A percentile compares a stretch with the other conserved stretches of the same genome.
These are phyloP conservation scores for Macaranga tanarius DNA, from an alignment of 441 rosid species.

Conservation along the genomic window DNA sequence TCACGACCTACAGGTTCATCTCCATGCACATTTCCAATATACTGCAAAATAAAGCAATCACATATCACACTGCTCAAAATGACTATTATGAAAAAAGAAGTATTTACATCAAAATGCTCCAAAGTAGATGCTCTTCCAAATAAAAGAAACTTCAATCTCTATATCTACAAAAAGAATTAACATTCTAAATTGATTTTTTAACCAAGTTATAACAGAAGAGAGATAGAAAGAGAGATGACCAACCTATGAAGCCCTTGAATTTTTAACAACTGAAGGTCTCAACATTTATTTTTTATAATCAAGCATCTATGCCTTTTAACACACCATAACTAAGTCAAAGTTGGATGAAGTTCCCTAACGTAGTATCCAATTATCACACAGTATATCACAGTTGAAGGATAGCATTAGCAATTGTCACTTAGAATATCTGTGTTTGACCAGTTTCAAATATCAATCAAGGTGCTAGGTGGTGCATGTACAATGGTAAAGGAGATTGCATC, in stretches of 20 bases:
- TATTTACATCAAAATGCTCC: not conserved
- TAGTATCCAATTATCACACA: not conserved
- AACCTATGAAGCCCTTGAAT: not conserved
- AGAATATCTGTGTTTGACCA: not conserved
- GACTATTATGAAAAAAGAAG: not conserved
- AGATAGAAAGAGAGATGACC: not conserved
- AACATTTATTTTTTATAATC: not conserved
- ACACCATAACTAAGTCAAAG: not conserved
- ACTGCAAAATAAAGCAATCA: slow-evolving; percentile 46
- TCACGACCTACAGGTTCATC: slow-evolving; percentile 98
- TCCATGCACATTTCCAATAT: slow-evolving; percentile 93
- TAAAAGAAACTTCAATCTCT: not conserved
- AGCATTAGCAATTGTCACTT: not conserved
- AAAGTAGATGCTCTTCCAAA: not conserved
- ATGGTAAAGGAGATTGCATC: too few relatives aligned
- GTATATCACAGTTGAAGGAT: not conserved
- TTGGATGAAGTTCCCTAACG: not conserved
- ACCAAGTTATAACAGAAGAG: not conserved
- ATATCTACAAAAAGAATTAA: not conserved
- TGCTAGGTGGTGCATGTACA: not conserved
- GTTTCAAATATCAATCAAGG: not conserved
- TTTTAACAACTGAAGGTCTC: not conserved
- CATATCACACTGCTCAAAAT: slow-evolving; percentile 23
- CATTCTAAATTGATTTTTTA: not conserved
- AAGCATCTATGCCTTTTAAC: not conserved